These are phyloP conservation scores for Nicotiana sylvestris DNA, from an alignment of 257 asterid species.

Conservation along the genomic window DNA sequence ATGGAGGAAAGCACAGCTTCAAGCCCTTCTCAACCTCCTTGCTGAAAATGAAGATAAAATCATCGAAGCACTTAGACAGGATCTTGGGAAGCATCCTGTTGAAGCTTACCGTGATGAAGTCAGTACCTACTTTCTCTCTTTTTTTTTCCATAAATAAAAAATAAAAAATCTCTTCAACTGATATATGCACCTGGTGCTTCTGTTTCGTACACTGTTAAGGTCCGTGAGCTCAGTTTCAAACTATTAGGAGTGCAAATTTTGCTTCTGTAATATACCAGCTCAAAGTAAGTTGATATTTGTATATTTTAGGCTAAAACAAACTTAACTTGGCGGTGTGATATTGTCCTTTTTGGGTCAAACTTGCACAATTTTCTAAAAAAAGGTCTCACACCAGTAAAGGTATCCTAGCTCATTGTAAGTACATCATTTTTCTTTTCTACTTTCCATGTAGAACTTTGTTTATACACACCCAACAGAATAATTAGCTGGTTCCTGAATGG, in stretches of 20 bases:
- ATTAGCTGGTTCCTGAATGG: background rate
- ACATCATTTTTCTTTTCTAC: too few species aligned
- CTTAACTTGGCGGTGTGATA: too few species aligned
- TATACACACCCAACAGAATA: too few species aligned
- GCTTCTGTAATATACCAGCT: background rate
- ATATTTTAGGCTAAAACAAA: too few species aligned
- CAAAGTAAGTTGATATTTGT: background rate
- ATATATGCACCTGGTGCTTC: background rate
- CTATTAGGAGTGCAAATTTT: background rate
- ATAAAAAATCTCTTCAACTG: background rate
- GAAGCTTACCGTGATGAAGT: constrained; percentile 96
- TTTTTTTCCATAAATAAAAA: background rate
- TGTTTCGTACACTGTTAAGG: background rate
- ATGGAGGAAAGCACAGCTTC: constrained; percentile 84
- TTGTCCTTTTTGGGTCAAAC: too few species aligned
- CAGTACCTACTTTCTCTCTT: background rate
- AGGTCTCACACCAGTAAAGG: too few species aligned
- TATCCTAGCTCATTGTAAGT: too few species aligned
- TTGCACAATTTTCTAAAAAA: too few species aligned
- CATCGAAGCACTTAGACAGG: constrained; percentile 61
- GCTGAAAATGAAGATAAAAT: constrained; percentile 62
- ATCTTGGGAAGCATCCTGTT: constrained; percentile 80
- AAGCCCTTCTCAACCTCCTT: constrained; percentile 49
- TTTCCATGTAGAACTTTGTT: too few species aligned
- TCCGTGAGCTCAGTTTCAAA: background rate